Conservation (phyloP, 1,284 basidiomycete species). For the Xanthoconium separans region DNA sequence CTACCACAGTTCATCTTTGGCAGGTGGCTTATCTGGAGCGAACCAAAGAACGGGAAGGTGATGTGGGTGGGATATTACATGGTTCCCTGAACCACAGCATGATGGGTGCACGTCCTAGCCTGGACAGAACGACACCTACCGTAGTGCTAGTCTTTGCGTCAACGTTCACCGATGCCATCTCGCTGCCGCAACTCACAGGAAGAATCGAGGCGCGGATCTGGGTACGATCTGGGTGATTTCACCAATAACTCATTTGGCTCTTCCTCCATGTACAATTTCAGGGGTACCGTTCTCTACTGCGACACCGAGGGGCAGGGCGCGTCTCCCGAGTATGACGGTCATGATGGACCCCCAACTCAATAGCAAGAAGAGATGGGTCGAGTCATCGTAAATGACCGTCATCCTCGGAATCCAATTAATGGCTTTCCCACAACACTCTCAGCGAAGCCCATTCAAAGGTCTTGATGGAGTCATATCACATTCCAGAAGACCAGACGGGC, state of each 20-base stretch:
- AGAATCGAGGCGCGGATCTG: neutral
- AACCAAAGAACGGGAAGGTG: slow-evolving; percentile 6
- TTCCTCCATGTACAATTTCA: slow-evolving; percentile 6
- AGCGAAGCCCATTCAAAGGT: slow-evolving; percentile 6
- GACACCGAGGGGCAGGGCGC: slow-evolving; percentile 1
- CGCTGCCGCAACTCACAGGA: neutral
- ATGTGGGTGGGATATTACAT: neutral
- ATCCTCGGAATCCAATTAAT: slow-evolving; percentile 14
- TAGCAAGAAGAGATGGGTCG: neutral
- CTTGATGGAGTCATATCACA: neutral
- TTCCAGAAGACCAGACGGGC: neutral
- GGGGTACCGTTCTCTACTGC: neutral
- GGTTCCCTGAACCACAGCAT: neutral
- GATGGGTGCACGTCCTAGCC: neutral
- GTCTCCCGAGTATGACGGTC: slow-evolving; percentile 8
- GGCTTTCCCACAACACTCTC: slow-evolving; percentile 6
- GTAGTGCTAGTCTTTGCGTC: neutral
- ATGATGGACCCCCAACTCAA: slow-evolving; percentile 7
- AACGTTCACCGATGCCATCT: neutral
- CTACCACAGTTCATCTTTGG: slow-evolving; percentile 6
- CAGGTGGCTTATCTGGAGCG: slow-evolving; percentile 7
- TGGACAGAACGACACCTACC: neutral
- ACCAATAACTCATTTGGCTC: slow-evolving; percentile 6
- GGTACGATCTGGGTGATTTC: slow-evolving; percentile 10
- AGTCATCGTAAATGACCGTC: slow-evolving; percentile 2